phyloP scores from a whole-genome alignment of 257 asterid species.

The Plectranthus barbatus region DNA sequence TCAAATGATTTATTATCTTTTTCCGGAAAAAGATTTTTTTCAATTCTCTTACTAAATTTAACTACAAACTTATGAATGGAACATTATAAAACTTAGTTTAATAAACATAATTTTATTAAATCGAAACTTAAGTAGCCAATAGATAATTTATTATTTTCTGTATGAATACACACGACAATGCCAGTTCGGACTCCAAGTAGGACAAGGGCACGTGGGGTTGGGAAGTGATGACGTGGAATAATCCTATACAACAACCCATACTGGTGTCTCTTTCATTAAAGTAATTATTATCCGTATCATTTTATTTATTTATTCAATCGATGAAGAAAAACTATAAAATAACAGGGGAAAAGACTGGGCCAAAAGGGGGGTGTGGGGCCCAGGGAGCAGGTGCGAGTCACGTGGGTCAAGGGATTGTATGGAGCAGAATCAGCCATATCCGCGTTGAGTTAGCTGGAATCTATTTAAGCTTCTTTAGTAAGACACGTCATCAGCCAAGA shows the following conservation, averaged over 20 bases:
- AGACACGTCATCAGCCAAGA: constrained; percentile 6
- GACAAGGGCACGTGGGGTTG: not conserved
- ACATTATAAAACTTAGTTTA: no score
- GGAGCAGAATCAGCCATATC: constrained; percentile 22
- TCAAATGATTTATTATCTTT: no score
- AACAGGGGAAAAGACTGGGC: not conserved
- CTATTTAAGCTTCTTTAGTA: not conserved
- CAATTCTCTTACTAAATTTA: no score
- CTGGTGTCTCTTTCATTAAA: not conserved
- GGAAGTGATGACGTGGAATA: not conserved
- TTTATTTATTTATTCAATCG: not conserved
- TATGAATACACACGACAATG: no score
- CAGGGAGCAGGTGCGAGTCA: constrained; percentile 20
- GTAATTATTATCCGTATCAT: not conserved
- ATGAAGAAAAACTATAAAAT: not conserved
- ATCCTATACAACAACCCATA: not conserved
- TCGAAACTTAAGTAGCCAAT: no score
- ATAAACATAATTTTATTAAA: no score
- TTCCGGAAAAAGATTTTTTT: no score
- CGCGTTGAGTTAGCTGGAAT: not conserved
- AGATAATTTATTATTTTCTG: no score
- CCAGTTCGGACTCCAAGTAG: not conserved
- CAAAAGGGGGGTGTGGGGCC: not conserved
- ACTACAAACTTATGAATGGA: no score
- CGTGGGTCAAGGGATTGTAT: constrained; percentile 6